phyloP scores from a whole-genome alignment of 2,329 filamentous ascomycete species.

The Microsporum audouinii region DNA sequence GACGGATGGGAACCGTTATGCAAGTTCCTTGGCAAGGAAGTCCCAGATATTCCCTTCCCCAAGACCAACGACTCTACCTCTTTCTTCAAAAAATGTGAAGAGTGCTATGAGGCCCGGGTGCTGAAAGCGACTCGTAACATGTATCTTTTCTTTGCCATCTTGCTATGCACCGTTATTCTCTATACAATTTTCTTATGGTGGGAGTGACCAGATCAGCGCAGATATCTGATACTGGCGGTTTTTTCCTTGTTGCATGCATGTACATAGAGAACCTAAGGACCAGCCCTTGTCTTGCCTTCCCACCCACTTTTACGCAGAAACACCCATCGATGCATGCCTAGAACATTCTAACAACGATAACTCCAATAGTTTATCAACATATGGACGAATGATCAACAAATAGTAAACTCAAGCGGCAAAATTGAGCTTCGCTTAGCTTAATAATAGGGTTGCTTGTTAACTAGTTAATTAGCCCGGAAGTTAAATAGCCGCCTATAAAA shows the following conservation, averaged over 20 bases:
- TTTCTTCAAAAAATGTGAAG: background rate
- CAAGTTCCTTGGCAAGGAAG: constrained; percentile 27
- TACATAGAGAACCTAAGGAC: too few relatives aligned
- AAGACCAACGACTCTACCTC: constrained; percentile 17
- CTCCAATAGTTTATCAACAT: too few relatives aligned
- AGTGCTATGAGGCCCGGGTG: background rate
- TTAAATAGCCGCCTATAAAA: background rate
- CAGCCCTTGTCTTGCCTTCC: too few relatives aligned
- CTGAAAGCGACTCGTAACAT: background rate
- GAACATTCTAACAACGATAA: too few relatives aligned
- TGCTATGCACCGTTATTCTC: background rate
- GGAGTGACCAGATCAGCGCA: background rate
- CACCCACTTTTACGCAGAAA: too few relatives aligned
- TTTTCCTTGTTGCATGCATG: background rate
- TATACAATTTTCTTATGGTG: too few relatives aligned
- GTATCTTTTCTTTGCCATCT: background rate
- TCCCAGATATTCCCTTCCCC: constrained; percentile 28
- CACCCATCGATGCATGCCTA: too few relatives aligned
- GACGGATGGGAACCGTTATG: constrained; percentile 40
- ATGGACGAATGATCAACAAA: too few relatives aligned
- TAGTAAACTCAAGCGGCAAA: background rate
- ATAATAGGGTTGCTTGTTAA: background rate
- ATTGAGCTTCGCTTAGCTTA: background rate
- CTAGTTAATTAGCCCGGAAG: background rate
- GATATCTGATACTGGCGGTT: background rate